Percentiles rank a stretch among this genome's conserved stretches.
Evolutionary conservation across 192 early-diverging fungal species (phyloP).

Genomic region (Podila clonocystis): DNA sequence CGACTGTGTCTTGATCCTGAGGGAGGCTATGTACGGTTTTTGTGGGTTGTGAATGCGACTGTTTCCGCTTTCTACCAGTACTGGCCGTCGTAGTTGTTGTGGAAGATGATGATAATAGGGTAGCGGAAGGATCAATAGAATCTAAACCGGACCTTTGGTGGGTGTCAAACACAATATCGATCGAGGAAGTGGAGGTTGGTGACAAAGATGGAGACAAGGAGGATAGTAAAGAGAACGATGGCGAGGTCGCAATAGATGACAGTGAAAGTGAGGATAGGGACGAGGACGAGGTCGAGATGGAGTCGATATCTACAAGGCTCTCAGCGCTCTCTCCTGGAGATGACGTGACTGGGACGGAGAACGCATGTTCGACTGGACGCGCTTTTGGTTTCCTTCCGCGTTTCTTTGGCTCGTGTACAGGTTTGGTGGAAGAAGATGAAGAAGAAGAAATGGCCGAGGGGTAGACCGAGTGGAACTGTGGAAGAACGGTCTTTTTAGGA

Average conservation of each 20-base stretch:
- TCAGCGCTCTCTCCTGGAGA: neutral
- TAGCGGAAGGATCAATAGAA: no score
- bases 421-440: neutral
- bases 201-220: neutral
- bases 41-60: neutral
- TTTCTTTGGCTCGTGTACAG: neutral
- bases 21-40: neutral
- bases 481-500: constrained; percentile 4
- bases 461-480: constrained; percentile 1
- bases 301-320: neutral
- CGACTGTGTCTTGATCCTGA: neutral
- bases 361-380: neutral
- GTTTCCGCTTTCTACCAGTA: neutral
- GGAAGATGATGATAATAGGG: neutral
- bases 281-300: neutral
- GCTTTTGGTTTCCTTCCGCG: constrained; percentile 23
- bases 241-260: no score
- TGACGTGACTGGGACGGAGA: neutral
- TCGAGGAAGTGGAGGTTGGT: neutral
- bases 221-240: neutral
- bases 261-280: neutral
- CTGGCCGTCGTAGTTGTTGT: neutral
- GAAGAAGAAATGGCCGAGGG: neutral
- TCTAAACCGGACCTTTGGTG: no score
- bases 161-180: no score